Conservation (phyloP, 164 flowering plant species). For the Brasenia schreberi region DNA sequence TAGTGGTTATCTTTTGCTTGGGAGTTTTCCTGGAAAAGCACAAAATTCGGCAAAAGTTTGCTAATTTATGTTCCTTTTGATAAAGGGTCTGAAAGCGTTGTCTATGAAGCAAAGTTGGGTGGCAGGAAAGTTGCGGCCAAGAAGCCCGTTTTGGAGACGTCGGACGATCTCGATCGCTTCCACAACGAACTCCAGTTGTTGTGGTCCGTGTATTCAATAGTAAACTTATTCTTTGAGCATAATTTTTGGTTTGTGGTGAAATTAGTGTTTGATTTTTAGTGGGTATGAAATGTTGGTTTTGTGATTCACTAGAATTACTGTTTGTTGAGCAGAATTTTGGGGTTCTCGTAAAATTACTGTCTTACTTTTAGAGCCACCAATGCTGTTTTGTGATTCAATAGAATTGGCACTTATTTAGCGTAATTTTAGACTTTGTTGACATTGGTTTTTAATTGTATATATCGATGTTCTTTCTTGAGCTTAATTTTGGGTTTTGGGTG, state of each 20-base stretch:
- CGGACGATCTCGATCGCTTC: slow-evolving; percentile 62
- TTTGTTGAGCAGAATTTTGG: too few species aligned
- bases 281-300: too few species aligned
- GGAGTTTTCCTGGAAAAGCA: background rate
- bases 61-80: background rate
- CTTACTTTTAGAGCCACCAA: too few species aligned
- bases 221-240: background rate
- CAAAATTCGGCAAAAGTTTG: background rate
- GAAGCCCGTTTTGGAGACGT: slow-evolving; percentile 69
- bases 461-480: background rate
- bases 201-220: slow-evolving; percentile 29
- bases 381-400: too few species aligned
- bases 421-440: too few species aligned
- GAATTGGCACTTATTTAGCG: too few species aligned
- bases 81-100: slow-evolving; percentile 81
- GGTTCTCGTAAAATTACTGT: too few species aligned
- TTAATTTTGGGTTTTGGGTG: background rate
- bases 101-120: slow-evolving; percentile 54
- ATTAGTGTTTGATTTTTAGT: background rate
- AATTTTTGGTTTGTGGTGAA: background rate
- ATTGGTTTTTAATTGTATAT: too few species aligned
- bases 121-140: slow-evolving; percentile 68
- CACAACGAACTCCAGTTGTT: slow-evolving; percentile 69
- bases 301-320: too few species aligned
- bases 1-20: background rate